Base-by-base conservation (phyloP, 176 grass and related monocot species). In the Zoysia pacifica region DNA sequence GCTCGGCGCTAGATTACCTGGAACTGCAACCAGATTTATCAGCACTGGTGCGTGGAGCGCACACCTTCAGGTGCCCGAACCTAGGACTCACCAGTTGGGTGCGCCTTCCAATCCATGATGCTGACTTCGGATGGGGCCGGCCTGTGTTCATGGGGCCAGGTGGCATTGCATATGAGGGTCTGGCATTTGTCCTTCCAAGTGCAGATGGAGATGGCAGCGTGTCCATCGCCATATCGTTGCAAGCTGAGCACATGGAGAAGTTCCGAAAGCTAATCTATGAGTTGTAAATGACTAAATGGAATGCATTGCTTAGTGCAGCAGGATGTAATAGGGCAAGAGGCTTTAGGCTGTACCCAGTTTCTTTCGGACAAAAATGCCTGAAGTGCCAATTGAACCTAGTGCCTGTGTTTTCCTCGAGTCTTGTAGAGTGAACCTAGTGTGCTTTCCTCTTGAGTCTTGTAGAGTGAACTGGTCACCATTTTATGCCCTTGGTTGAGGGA, bases 101-200 rank as follows among this genome's bases (percentile, higher is more conserved):
- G 46, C 91, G 91, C n/a, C 62, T 97, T 51, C 94, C 91, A 0
- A 97, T 97, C 65, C 89, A 97, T 11, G 89, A 97, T 0, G 89
- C 94, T 0, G 89, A 97, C 73, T 97, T 97, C 0, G 94, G 91
- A 45, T 97, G 94, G 94, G 94, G 94, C 0, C 75, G 89, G 4
- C 94, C 94, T 1, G 86, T 97, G 64, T 97, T 92, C 85, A 97
- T 97, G 94, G 94, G 94, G 2, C 94, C 94, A 4, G 94, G 91
- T 1, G 89, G 89, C 40, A 92, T 97, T 8, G 87, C 91, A 1
- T 94, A 97, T 0, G 94, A 97, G 70, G 94, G 94, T 13, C 73
- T 92, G 51, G 91, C 89, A 2, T 97, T 94, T 19, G 85, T 97
- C 72, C 71, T 97, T 40, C 94, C 94, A 35, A 97, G 87, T 15